phyloP scores from a whole-genome alignment of 148 eudicot genomes.

The Silene conica region DNA sequence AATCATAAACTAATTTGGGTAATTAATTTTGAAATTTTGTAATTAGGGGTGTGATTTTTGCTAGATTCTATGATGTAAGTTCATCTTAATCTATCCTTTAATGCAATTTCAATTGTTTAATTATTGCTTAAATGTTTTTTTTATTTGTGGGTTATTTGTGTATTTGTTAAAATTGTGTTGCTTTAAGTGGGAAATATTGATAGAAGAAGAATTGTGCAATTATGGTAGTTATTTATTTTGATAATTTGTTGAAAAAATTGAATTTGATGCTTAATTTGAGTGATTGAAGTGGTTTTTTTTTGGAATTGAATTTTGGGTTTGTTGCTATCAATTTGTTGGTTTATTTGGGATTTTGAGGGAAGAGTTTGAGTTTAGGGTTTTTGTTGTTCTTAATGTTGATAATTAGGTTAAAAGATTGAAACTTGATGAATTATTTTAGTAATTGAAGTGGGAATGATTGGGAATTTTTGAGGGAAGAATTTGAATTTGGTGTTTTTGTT shows the following conservation, averaged over 20 bases:
- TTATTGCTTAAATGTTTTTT: neutral
- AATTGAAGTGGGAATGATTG: neutral
- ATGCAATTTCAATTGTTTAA: neutral
- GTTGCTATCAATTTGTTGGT: neutral
- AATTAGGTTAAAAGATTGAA: neutral
- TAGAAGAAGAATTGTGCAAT: neutral
- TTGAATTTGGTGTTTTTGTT: neutral
- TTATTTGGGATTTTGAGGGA: neutral
- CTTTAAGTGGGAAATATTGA: too few species aligned
- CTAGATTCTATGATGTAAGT: slow-evolving; percentile 17
- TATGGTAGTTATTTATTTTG: neutral
- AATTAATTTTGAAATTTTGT: neutral
- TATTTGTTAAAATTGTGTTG: neutral
- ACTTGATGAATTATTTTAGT: neutral
- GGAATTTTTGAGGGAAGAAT: neutral
- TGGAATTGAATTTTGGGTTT: too few species aligned
- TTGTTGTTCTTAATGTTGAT: neutral
- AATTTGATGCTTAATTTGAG: neutral
- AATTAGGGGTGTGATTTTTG: neutral
- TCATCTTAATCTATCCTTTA: neutral
- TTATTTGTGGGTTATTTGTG: neutral
- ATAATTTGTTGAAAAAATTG: neutral
- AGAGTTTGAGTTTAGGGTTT: neutral
- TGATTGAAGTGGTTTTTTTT: neutral
- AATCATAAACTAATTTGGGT: neutral